Evolutionary conservation across 2,329 filamentous ascomycete genomes (phyloP), one percentile per base, ranked within the genome.

Genomic region (Knufia fluminis): DNA sequence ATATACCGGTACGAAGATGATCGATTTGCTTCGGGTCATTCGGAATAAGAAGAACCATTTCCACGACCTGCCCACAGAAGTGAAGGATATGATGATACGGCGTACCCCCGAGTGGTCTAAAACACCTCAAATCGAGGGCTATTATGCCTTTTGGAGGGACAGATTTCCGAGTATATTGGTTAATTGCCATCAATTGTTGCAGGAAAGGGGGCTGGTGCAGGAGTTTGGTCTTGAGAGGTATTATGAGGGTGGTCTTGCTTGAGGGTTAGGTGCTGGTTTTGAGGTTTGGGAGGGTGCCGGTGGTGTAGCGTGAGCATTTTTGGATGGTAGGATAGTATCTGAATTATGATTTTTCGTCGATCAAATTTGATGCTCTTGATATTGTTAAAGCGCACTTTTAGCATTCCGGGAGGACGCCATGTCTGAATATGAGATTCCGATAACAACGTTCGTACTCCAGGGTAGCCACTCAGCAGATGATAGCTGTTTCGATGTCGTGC

Each of bases 21-120:
- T 98, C 48, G 92, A 98, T 67, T 74, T 98, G 19, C 71, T 98
- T 17, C 79, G 92, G 1, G 92, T 91, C 1, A 71, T 98, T 49
- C 77, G 92, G 20, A 98, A 98, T 69, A 98, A 98, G 77, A 86
- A 86, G 60, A 95, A 97, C 56, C 92, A 98, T 64, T 98, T 96
- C 64, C 90, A 95, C 62, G 92, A 98, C 65, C 91, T 98, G 86
- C 78, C 86, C 4, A 85, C 90, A 12, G 71, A 80, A 43, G 77
- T 95, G 54, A 91, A 83, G 67, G 72, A 73, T 44, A 74, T 76
- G 59, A 86, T 95, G 57, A 38, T 55, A 12, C 33, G 22, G 23
- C 9, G 22, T 16, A 22, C 28, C 10, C 9, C 3, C n/a, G n/a
- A 55, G 55, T 10, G 55, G 54, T 36, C 52, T 14, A 55, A 49